These are phyloP conservation scores for Venturia effusa DNA, from an alignment of 2,329 filamentous ascomycete species.

Conservation along the genomic window DNA sequence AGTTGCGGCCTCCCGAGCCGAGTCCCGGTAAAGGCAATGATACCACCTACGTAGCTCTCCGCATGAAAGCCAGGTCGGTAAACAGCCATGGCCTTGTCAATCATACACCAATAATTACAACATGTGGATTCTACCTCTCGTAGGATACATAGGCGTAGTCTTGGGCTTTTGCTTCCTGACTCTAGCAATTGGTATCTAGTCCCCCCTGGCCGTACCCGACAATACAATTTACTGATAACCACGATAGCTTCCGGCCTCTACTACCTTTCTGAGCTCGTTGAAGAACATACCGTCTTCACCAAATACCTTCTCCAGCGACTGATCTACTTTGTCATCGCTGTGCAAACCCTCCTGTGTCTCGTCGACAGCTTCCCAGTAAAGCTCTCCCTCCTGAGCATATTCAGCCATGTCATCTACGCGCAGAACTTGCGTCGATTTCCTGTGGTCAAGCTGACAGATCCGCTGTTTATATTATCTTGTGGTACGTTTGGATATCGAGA, in stretches of 20 bases:
- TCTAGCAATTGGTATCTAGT: conserved; percentile 65
- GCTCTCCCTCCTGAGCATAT: conserved; percentile 63
- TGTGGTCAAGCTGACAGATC: conserved; percentile 76
- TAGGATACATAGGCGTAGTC: conserved; percentile 80
- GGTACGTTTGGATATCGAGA: conserved; percentile 39
- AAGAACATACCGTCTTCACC: conserved; percentile 90
- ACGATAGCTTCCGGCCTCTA: conserved; percentile 81
- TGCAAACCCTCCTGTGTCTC: conserved; percentile 65
- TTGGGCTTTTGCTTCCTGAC: conserved; percentile 91
- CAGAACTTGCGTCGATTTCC: conserved; percentile 72
- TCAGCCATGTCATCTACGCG: conserved; percentile 74
- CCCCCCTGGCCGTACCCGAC: conserved; percentile 2
- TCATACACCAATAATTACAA: conserved; percentile 19
- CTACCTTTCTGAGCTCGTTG: conserved; percentile 94
- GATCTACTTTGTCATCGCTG: conserved; percentile 68
- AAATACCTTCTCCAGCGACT: conserved; percentile 76
- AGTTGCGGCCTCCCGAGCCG: not conserved
- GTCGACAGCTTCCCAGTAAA: conserved; percentile 77
- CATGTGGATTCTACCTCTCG: conserved; percentile 93
- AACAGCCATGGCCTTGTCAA: not conserved
- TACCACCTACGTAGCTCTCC: not conserved
- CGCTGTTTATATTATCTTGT: conserved; percentile 76
- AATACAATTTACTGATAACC: conserved; percentile 3
- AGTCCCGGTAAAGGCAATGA: not conserved
- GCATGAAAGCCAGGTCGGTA: not conserved